These are phyloP conservation scores for Byssoonygena ceratinophila DNA, from an alignment of 2,329 filamentous ascomycete species.

Conservation along the genomic window DNA sequence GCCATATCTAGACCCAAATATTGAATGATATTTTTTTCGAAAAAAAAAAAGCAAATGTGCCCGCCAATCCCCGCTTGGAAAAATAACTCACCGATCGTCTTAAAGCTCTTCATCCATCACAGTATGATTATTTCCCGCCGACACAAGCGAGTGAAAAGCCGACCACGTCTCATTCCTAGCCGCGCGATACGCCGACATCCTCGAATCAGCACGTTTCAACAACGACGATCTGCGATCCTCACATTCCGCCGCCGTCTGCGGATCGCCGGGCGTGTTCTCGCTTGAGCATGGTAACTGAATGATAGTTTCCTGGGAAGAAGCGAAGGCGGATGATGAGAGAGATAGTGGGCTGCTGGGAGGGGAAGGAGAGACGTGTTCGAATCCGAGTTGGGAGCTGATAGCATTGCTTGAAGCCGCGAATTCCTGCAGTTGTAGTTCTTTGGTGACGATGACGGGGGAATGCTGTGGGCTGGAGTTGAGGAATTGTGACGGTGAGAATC, in stretches of 20 bases:
- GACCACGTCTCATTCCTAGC: slow-evolving; percentile 35
- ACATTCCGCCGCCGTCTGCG: not conserved
- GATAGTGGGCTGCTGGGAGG: slow-evolving; percentile 17
- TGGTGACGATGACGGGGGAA: not conserved
- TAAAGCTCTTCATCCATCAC: slow-evolving; percentile 36
- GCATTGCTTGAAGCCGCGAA: no score
- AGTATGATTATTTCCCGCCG: slow-evolving; percentile 35
- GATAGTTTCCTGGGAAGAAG: slow-evolving; percentile 18
- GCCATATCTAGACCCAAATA: no score
- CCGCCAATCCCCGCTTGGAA: no score
- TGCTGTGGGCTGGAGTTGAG: not conserved
- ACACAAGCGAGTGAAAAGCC: slow-evolving; percentile 33
- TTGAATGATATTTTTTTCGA: no score
- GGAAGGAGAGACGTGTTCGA: not conserved
- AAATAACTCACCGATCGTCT: not conserved
- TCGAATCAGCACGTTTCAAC: slow-evolving; percentile 15
- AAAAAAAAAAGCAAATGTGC: no score
- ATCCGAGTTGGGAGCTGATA: not conserved
- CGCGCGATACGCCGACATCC: slow-evolving; percentile 32
- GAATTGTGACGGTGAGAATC: not conserved
- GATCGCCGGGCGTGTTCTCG: not conserved
- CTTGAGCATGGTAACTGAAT: not conserved
- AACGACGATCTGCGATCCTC: slow-evolving; percentile 1
- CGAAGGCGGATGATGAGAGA: slow-evolving; percentile 24
- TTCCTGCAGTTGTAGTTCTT: not conserved